A percentile compares a stretch with the other conserved stretches of the same genome.
phyloP scores from a whole-genome alignment of 441 rosid species.

The Pelargonium myrrhifolium region DNA sequence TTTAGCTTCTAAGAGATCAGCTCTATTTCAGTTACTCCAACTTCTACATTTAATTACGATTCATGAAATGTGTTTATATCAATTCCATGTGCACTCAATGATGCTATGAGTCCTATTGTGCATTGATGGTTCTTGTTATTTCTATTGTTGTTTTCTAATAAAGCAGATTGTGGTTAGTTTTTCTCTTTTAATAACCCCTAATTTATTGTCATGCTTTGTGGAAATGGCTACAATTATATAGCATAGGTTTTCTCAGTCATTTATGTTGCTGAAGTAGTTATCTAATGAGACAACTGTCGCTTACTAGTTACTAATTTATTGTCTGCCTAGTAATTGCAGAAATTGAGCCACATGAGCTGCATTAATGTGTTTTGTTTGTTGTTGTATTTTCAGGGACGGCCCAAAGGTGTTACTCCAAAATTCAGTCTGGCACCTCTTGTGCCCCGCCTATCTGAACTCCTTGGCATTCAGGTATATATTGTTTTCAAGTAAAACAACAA shows the following conservation, averaged over 20 bases:
- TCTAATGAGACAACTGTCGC: background rate
- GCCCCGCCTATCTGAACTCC: constrained; percentile 84
- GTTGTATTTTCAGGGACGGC: constrained; percentile 74
- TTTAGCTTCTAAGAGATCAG: too few species aligned
- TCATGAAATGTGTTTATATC: too few species aligned
- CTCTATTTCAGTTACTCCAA: too few species aligned
- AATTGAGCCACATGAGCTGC: background rate
- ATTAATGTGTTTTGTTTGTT: constrained; percentile 7
- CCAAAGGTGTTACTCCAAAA: constrained; percentile 95
- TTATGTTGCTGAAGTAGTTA: background rate
- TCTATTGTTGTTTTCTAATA: too few species aligned
- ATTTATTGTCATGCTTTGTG: too few species aligned
- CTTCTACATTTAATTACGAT: background rate
- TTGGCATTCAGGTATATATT: constrained; percentile 61
- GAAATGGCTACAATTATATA: too few species aligned
- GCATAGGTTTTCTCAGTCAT: background rate
- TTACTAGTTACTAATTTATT: background rate
- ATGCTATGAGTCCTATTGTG: too few species aligned
- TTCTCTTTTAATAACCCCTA: too few species aligned
- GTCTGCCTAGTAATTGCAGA: background rate
- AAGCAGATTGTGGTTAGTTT: too few species aligned
- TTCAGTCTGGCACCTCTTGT: constrained; percentile 94
- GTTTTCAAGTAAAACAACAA: background rate
- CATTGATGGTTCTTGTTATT: too few species aligned
- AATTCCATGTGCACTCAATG: too few species aligned